Conservation (phyloP, 352 stramenopile species). For the Globisporangium abappressorium region DNA sequence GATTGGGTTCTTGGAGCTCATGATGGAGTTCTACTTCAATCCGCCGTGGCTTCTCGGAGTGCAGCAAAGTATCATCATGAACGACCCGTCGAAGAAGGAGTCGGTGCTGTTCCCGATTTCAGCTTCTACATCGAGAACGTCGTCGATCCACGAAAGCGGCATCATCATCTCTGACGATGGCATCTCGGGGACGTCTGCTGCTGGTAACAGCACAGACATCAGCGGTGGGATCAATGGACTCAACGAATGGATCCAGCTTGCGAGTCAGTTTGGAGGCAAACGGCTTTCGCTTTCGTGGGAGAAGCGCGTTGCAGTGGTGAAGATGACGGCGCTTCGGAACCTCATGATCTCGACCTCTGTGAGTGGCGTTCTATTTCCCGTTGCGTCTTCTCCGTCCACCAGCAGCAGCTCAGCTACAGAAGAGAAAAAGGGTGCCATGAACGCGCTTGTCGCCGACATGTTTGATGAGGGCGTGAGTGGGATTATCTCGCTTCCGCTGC, state of each 20-base stretch:
- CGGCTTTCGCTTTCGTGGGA: conserved; percentile 72
- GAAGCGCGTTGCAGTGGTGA: conserved; percentile 63
- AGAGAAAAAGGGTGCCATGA: conserved; percentile 3
- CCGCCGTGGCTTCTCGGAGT: conserved; percentile 51
- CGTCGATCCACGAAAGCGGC: conserved; percentile 43
- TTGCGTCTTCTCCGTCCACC: not conserved
- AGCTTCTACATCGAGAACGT: conserved; percentile 24
- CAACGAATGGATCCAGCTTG: conserved; percentile 68
- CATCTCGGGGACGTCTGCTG: conserved; percentile 27
- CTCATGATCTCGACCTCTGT: conserved; percentile 26
- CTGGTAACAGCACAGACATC: conserved; percentile 21
- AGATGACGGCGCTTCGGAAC: conserved; percentile 61
- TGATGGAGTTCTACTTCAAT: conserved; percentile 87
- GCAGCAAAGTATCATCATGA: conserved; percentile 84
- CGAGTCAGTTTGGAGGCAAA: conserved; percentile 57
- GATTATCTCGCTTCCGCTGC: conserved; percentile 62
- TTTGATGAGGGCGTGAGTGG: conserved; percentile 59
- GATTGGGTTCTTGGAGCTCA: conserved; percentile 68
- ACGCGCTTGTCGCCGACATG: conserved; percentile 35
- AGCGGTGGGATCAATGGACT: conserved; percentile 31
- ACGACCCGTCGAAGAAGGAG: conserved; percentile 73
- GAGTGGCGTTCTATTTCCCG: not conserved
- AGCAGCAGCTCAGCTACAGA: not conserved
- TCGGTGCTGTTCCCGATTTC: conserved; percentile 72
- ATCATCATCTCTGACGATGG: conserved; percentile 48